Evolutionary conservation across 2,329 filamentous ascomycete species (phyloP).

Genomic region (Nothophoma quercina): DNA sequence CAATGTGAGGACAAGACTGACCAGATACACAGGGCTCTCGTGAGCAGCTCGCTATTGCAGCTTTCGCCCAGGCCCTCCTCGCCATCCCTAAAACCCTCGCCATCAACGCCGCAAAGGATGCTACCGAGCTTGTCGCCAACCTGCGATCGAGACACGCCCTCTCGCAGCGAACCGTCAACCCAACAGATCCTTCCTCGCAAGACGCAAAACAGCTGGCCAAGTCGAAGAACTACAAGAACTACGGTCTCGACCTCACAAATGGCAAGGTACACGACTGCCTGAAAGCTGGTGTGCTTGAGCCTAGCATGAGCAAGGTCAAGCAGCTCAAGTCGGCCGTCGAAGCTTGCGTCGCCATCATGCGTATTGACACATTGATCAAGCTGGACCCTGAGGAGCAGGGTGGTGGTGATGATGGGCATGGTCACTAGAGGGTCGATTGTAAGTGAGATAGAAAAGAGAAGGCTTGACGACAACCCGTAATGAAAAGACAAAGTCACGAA

Average conservation of each 20-base stretch:
- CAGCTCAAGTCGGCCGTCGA: constrained; percentile 99
- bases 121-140: constrained; percentile 93
- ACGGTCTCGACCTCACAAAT: constrained; percentile 87
- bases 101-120: constrained; percentile 96
- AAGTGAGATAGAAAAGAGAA: constrained; percentile 11
- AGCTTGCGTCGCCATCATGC: constrained; percentile 98
- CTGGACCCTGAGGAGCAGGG: constrained; percentile 86
- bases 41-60: constrained; percentile 96
- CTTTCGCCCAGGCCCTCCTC: constrained; percentile 94
- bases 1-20: too few species aligned
- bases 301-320: constrained; percentile 96
- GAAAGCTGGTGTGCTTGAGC: constrained; percentile 94
- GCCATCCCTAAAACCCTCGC: constrained; percentile 95
- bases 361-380: constrained; percentile 98
- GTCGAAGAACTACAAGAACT: constrained; percentile 99
- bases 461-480: constrained; percentile 17
- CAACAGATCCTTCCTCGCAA: constrained; percentile 71
- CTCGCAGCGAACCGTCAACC: constrained; percentile 78
- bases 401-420: constrained; percentile 83
- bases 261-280: constrained; percentile 92
- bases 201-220: constrained; percentile 89
- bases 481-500: constrained; percentile 21
- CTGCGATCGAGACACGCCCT: constrained; percentile 92
- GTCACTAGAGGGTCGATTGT: constrained; percentile 63
- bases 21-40: constrained; percentile 70